Evolutionary conservation across 129 eudicot species (phyloP).

Genomic region (Oenanthe sinensis): DNA sequence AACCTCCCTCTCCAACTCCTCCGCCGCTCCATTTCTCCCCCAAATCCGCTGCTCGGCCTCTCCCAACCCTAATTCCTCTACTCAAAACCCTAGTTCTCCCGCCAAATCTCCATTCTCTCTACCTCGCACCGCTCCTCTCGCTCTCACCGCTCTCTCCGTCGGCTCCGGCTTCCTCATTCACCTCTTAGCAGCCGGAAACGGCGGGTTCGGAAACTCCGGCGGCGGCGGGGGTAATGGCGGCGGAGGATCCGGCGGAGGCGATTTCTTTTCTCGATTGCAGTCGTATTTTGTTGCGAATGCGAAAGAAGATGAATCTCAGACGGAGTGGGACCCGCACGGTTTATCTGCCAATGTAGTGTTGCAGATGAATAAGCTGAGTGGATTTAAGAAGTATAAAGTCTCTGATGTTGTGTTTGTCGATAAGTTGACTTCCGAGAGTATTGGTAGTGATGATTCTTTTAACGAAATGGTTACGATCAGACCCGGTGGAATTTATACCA

Average conservation of each 20-base stretch:
- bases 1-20: background rate
- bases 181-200: conserved; percentile 15
- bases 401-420: conserved; percentile 61
- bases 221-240: conserved; percentile 40
- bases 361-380: conserved; percentile 59
- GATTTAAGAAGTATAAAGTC: conserved; percentile 70
- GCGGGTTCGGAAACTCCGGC: background rate
- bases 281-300: conserved; percentile 60
- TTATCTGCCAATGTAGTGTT: conserved; percentile 55
- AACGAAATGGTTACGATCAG: conserved; percentile 74
- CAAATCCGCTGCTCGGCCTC: background rate
- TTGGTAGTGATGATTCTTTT: conserved; percentile 72
- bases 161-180: conserved; percentile 14
- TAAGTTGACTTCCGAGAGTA: conserved; percentile 18
- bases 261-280: conserved; percentile 48
- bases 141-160: conserved; percentile 18
- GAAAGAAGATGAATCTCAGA: conserved; percentile 37
- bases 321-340: conserved; percentile 75
- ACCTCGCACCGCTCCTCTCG: background rate
- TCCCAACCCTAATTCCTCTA: background rate
- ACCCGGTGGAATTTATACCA: conserved; percentile 70
- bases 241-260: conserved; percentile 33
- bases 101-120: background rate
- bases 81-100: conserved; percentile 30
- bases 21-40: background rate